Evolutionary conservation across 176 grass and related monocot species (phyloP), one percentile per base, ranked within the genome.

Genomic region (Avena sativa): DNA sequence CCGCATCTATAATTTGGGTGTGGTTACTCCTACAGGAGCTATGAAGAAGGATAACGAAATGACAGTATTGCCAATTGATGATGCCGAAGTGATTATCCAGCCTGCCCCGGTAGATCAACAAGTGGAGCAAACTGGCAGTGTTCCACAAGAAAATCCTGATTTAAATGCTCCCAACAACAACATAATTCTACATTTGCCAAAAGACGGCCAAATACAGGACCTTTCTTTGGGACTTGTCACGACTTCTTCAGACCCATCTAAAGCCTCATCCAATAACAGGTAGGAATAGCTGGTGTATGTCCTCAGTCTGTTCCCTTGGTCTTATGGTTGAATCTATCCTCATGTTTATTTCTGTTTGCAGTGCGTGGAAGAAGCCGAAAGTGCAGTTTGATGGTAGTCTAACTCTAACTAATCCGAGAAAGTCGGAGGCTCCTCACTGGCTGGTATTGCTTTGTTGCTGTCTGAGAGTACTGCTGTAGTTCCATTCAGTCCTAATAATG

Each of bases 361-460:
- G 92, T 43, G 8, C 11, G 2, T 21, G 6, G 55, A 78, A 88
- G 69, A 78, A 87, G 56, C 88, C 63, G 32, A 79, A 92, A 85
- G 34, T 68, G 19, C 90, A 64, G 0, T 71, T 78, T 65, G 63
- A 82, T 25, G 66, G 61, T 78, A 48, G 28, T 77, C 64, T 47
- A 78, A 55, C n/a, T 81, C 49, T 53, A 74, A 43, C 38, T 76
- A 19, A 85, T 62, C 59, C 58, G 19, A 28, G 51, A 76, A 88
- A 78, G 30, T 82, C 19, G 25, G 79, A 86, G 34, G 16, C 44
- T 74, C 32, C 81, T 82, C 79, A 25, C 48, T 85, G 46, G 30
- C 78, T 87, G 84, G 92, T 92, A 92, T 55, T 88, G 57, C 51
- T 68, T 74, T 76, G 9, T 82, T 87, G 60, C 16, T 30, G 1